These are phyloP conservation scores for Xylaria intraflava DNA, from an alignment of 495 filamentous ascomycete genomes.

Conservation along the genomic window DNA sequence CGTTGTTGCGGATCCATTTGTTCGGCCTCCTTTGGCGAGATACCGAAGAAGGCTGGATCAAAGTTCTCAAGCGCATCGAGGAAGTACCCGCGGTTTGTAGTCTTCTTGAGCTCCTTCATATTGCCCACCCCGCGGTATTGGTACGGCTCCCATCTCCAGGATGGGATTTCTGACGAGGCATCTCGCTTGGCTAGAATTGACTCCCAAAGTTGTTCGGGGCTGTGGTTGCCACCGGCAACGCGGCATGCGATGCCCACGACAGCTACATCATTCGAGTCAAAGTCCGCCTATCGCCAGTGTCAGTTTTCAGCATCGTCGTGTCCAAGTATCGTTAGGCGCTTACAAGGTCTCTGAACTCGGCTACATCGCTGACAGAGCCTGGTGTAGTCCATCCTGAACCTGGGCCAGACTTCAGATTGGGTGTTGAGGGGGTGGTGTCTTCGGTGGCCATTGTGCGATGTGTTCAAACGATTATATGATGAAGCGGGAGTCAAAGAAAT, in stretches of 20 bases:
- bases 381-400: no score
- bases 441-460: no score
- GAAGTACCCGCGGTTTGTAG: conserved; percentile 29
- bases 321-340: no score
- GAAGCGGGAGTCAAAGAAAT: no score
- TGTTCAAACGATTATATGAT: no score
- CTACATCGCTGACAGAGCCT: no score
- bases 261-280: conserved; percentile 13
- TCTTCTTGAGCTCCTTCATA: conserved; percentile 21
- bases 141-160: conserved; percentile 30
- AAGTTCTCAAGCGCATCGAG: conserved; percentile 28
- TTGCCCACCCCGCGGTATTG: conserved; percentile 23
- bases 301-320: no score
- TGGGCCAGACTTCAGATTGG: no score
- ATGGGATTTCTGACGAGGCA: conserved; percentile 27
- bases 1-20: conserved; percentile 26
- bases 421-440: no score
- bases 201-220: conserved; percentile 31
- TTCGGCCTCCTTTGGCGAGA: conserved; percentile 28
- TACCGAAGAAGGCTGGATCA: conserved; percentile 27
- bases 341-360: no score
- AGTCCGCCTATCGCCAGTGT: neutral
- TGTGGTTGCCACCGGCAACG: conserved; percentile 24
- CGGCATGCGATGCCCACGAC: conserved; percentile 35
- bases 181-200: conserved; percentile 27